A percentile compares a stretch with the other conserved stretches of the same genome.
Evolutionary conservation across 768 basidiomycete species (phyloP).

Genomic region (Hortiboletus campestris): DNA sequence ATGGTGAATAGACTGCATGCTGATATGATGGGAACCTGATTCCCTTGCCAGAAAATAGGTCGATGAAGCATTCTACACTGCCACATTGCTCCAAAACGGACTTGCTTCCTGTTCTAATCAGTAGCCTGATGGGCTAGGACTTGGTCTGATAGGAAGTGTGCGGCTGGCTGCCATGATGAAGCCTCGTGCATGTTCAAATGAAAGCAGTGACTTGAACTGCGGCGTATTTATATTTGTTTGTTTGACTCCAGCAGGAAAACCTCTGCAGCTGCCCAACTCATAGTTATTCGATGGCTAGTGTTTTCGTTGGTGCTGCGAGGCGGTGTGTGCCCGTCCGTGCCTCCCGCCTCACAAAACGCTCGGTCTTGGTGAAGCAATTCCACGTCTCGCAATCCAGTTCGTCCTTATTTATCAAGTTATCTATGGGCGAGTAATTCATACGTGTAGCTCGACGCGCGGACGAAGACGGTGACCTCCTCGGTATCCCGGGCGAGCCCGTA

Average conservation of each 20-base stretch:
- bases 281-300: constrained; percentile 13
- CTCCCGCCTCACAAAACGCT: constrained; percentile 1
- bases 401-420: constrained; percentile 7
- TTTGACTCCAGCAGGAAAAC: constrained; percentile 2
- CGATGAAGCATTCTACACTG: background rate
- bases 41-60: background rate
- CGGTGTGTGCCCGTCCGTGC: constrained; percentile 7
- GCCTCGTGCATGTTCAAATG: too few relatives aligned
- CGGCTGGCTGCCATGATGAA: background rate
- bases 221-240: too few relatives aligned
- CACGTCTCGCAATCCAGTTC: constrained; percentile 24
- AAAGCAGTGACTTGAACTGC: too few relatives aligned
- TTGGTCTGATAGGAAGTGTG: background rate
- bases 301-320: constrained; percentile 11
- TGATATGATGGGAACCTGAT: background rate
- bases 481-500: background rate
- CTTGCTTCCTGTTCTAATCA: background rate
- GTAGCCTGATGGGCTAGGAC: background rate
- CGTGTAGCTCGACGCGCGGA: constrained; percentile 14
- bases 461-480: constrained; percentile 14
- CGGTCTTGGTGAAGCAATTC: constrained; percentile 10
- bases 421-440: background rate
- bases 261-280: background rate
- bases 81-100: background rate
- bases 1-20: background rate